Evolutionary conservation across 106 monocot genomes (phyloP).

Genomic region (Dendrobium nobile): DNA sequence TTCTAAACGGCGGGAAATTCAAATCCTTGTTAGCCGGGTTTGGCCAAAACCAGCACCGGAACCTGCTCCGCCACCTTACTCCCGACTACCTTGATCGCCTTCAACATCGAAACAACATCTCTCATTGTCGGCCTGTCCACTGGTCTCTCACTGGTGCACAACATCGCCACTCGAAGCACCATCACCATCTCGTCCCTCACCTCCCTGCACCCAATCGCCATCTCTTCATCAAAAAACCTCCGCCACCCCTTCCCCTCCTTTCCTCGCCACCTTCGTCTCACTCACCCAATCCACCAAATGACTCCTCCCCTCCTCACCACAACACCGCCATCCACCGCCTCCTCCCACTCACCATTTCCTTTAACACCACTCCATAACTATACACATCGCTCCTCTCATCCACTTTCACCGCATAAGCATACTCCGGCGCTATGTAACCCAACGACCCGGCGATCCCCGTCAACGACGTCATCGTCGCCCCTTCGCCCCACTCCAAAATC

Average conservation of each 20-base stretch:
- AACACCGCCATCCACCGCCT: slow-evolving; percentile 58
- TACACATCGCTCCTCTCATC: slow-evolving; percentile 92
- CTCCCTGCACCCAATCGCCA: slow-evolving; percentile 16
- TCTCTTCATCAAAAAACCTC: slow-evolving; percentile 34
- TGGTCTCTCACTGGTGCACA: slow-evolving; percentile 69
- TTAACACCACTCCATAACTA: slow-evolving; percentile 80
- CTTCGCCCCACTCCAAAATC: slow-evolving; percentile 89
- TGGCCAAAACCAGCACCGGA: neutral
- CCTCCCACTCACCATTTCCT: slow-evolving; percentile 80
- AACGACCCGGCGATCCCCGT: slow-evolving; percentile 71
- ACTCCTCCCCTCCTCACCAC: slow-evolving; percentile 48
- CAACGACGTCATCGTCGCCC: slow-evolving; percentile 23
- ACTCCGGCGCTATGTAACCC: slow-evolving; percentile 97
- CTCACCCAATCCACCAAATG: slow-evolving; percentile 74
- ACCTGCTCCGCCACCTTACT: slow-evolving; percentile 11
- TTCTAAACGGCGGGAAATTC: neutral
- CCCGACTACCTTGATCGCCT: slow-evolving; percentile 37
- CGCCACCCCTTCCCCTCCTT: slow-evolving; percentile 14
- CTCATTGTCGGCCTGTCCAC: slow-evolving; percentile 78
- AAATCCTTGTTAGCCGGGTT: neutral
- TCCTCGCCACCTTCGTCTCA: slow-evolving; percentile 16
- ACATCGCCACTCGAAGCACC: slow-evolving; percentile 58
- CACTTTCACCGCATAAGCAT: slow-evolving; percentile 79
- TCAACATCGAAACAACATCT: slow-evolving; percentile 82
- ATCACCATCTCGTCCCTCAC: slow-evolving; percentile 84